These are phyloP conservation scores for Elsinoe fawcettii DNA, from an alignment of 2,329 filamentous ascomycete species.

Conservation along the genomic window DNA sequence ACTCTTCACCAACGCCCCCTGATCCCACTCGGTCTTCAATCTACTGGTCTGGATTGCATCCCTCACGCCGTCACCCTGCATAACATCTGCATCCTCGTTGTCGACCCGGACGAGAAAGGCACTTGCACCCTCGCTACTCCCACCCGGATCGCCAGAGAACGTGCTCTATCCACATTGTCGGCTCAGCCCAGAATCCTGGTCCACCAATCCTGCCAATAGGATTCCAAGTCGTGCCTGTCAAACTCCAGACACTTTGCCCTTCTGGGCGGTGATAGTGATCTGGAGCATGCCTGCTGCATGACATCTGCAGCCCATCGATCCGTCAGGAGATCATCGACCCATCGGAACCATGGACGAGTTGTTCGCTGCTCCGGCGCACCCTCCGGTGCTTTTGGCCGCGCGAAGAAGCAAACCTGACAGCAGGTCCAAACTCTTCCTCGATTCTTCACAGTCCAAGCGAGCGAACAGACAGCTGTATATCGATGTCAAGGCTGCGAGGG, in stretches of 20 bases:
- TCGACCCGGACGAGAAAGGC: constrained; percentile 1
- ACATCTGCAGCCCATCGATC: background rate
- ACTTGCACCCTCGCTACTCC: background rate
- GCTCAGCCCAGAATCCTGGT: constrained; percentile 6
- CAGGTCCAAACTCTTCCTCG: constrained; percentile 8
- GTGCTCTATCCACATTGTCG: background rate
- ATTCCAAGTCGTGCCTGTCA: background rate
- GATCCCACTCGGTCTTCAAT: background rate
- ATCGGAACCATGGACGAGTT: constrained; percentile 2
- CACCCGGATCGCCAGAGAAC: background rate
- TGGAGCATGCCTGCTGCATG: constrained; percentile 13
- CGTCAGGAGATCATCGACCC: background rate
- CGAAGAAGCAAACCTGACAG: constrained; percentile 9
- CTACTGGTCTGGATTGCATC: constrained; percentile 8
- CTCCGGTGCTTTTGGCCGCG: constrained; percentile 8
- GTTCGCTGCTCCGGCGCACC: constrained; percentile 9
- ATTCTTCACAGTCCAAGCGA: constrained; percentile 23
- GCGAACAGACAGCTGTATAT: constrained; percentile 12
- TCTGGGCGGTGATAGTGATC: constrained; percentile 8
- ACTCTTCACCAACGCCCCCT: constrained; percentile 5
- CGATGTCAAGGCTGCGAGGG: background rate
- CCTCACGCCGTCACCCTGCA: background rate
- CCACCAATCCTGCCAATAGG: background rate
- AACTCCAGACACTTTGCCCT: constrained; percentile 10
- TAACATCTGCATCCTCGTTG: constrained; percentile 1